Percentiles rank a stretch among this genome's conserved stretches.
These are phyloP conservation scores for Byssothecium circinans DNA, from an alignment of 2,329 filamentous ascomycete species.

Conservation along the genomic window DNA sequence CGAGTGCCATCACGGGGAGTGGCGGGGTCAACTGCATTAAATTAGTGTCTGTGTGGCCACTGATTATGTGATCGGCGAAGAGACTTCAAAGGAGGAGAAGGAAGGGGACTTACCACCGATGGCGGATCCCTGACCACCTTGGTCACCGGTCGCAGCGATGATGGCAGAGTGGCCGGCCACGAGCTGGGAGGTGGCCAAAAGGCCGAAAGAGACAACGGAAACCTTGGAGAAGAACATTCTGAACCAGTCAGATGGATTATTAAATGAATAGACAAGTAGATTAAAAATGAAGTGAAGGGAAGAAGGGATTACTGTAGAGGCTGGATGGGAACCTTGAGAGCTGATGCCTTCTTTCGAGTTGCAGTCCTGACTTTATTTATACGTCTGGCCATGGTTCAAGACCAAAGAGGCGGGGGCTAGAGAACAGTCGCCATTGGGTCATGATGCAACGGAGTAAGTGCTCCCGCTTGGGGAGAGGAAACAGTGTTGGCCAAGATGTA, in stretches of 20 bases:
- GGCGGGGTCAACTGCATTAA: slow-evolving; percentile 48
- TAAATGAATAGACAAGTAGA: slow-evolving; percentile 25
- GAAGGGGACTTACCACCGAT: slow-evolving; percentile 48
- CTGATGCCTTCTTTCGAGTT: slow-evolving; percentile 31
- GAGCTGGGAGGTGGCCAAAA: slow-evolving; percentile 58
- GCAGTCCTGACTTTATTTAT: slow-evolving; percentile 30
- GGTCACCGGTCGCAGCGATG: slow-evolving; percentile 59
- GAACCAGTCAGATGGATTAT: slow-evolving; percentile 39
- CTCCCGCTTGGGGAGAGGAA: slow-evolving; percentile 21
- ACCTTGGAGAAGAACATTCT: slow-evolving; percentile 49
- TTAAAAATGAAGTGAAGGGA: slow-evolving; percentile 30
- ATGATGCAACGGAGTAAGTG: slow-evolving; percentile 10
- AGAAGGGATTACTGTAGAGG: slow-evolving; percentile 39
- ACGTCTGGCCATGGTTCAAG: slow-evolving; percentile 11
- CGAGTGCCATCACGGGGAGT: slow-evolving; percentile 65
- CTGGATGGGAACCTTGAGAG: slow-evolving; percentile 38
- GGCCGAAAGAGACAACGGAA: slow-evolving; percentile 47
- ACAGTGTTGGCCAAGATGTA: slow-evolving; percentile 38
- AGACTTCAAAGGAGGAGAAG: background rate
- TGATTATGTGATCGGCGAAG: background rate
- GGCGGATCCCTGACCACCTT: slow-evolving; percentile 55
- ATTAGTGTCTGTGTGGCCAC: slow-evolving; percentile 2
- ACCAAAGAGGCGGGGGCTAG: background rate
- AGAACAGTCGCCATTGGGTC: background rate
- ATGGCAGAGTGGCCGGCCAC: slow-evolving; percentile 65